A percentile compares a stretch with the other conserved stretches of the same genome.
Conservation (phyloP, 768 basidiomycete species). For the Hortiboletus campestris region DNA sequence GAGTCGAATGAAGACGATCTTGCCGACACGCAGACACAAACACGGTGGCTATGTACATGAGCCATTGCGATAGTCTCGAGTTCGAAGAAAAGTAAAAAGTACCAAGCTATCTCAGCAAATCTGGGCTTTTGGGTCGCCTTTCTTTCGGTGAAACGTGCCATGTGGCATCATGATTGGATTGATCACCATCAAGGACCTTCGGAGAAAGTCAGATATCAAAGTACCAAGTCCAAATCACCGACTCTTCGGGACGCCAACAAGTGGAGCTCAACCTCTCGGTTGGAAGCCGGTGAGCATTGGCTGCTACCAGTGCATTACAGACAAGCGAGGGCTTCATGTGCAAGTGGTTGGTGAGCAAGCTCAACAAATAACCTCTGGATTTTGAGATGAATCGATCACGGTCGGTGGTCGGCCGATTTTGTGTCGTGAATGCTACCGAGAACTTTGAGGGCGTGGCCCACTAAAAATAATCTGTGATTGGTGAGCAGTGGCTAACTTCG, state of each 20-base stretch:
- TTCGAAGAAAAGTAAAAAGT: too few species aligned
- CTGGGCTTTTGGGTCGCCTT: not conserved
- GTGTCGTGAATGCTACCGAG: not conserved
- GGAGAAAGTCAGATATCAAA: not conserved
- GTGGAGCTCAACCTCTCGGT: not conserved
- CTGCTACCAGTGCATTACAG: not conserved
- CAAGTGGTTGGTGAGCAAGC: not conserved
- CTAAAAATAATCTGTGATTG: too few species aligned
- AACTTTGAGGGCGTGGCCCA: not conserved
- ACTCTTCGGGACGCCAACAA: too few species aligned
- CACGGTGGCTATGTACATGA: too few species aligned
- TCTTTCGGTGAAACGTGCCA: not conserved
- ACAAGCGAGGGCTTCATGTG: not conserved
- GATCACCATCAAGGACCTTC: not conserved
- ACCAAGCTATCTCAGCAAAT: not conserved
- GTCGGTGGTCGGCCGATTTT: not conserved
- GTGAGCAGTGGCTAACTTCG: not conserved
- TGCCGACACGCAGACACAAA: not conserved
- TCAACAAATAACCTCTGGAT: not conserved
- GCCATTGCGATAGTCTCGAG: too few species aligned
- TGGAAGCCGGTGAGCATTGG: not conserved
- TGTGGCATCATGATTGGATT: not conserved
- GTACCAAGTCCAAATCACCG: not conserved
- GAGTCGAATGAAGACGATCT: not conserved
- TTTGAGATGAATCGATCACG: too few species aligned